Base-by-base conservation (phyloP, 352 stramenopile genomes). In the Phytophthora pini region DNA sequence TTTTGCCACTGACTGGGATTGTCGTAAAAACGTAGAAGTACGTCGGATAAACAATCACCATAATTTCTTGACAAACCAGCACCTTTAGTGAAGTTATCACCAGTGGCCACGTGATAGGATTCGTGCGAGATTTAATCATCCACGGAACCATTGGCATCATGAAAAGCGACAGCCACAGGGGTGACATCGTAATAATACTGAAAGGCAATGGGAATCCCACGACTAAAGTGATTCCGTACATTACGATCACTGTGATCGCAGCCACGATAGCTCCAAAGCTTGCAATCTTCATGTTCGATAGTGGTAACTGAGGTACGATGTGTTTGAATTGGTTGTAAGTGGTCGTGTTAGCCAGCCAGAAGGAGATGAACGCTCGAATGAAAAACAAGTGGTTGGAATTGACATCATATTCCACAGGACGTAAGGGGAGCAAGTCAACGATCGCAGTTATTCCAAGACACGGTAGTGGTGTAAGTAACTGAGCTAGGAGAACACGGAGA, bases 171-270 rank as follows among this genome's bases (percentile, higher is more conserved):
- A 47, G 4, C 54, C 63, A 67, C n/a, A 58, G 20, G 10, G 59
- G 31, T 40, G 44, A 52, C 24, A 59, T 29, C 6, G 64, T 56
- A 4, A 70, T 53, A 11, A 76, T 65, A 24, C 56, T 70, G 52
- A 83, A 79, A n/a, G 71, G 71, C 15, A 80, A 22, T 0, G 72
- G 72, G 46, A 74, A 80, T 1, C 75, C 75, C 26, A 83, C 64
- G 1, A 20, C 11, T 10, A 68, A 31, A 2, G 55, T 48, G 7
- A 72, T 2, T 5, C 13, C 43, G 38, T 73, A 63, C 55, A 62
- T 48, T 4, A 38, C 27, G 17, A 17, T 4, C 10, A 50, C 45
- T 1, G 24, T 50, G 1, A 63, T 40, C 1, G 40, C 27, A n/a
- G 47, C 55, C 3, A 60, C 50, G 10, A 72, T n/a, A 1, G 56